phyloP scores from a whole-genome alignment of 179 eudicot genomes.

The Gypsophila paniculata region DNA sequence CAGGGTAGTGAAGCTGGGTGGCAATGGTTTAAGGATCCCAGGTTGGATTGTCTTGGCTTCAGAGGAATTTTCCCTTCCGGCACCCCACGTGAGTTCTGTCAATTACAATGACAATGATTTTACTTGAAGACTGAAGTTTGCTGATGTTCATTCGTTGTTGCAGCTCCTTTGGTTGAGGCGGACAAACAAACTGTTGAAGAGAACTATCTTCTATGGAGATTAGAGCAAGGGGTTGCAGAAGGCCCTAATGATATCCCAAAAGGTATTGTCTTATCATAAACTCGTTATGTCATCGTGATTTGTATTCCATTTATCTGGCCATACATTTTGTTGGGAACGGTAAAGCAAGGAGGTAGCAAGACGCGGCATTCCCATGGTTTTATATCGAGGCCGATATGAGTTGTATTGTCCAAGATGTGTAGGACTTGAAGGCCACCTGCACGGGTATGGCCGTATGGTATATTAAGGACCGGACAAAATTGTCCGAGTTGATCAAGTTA shows the following conservation, averaged over 20 bases:
- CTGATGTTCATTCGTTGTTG: slow-evolving; percentile 23
- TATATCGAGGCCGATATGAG: no score
- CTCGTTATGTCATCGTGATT: background rate
- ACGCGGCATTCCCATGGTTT: no score
- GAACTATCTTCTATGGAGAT: slow-evolving; percentile 77
- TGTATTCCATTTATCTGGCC: background rate
- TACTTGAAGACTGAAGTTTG: slow-evolving; percentile 6
- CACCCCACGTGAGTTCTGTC: slow-evolving; percentile 48
- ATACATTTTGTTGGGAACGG: background rate
- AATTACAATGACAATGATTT: background rate
- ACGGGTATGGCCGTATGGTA: no score
- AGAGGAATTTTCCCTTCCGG: slow-evolving; percentile 85
- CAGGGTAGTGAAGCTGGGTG: slow-evolving; percentile 58
- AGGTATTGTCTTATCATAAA: slow-evolving; percentile 37
- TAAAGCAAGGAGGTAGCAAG: background rate
- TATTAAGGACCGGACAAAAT: no score
- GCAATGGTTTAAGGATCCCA: slow-evolving; percentile 88
- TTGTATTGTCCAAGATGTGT: no score
- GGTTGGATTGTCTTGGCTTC: slow-evolving; percentile 81
- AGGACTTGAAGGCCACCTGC: no score
- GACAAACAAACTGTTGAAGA: slow-evolving; percentile 74
- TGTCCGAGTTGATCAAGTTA: no score
- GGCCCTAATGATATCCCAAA: slow-evolving; percentile 86
- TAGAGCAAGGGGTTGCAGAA: slow-evolving; percentile 93
- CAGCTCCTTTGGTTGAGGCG: slow-evolving; percentile 94